Evolutionary conservation across 345 rosid species (phyloP).

Genomic region (Eutrema yunnanense): DNA sequence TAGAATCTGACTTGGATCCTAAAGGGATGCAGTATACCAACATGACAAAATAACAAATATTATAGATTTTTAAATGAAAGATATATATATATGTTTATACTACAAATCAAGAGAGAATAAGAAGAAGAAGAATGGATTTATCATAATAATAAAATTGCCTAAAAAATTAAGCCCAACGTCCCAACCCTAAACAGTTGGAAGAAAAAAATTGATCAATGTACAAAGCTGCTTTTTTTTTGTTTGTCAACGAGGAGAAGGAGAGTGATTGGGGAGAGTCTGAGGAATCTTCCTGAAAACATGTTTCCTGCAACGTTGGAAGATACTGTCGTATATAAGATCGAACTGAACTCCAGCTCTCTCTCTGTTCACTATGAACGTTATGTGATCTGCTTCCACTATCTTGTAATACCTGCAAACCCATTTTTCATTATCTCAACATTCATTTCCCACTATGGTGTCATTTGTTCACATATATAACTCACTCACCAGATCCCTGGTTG

Average conservation of each 20-base stretch:
- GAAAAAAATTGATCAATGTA: slow-evolving; percentile 3
- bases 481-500: slow-evolving; percentile 93
- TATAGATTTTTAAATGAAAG: background rate
- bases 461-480: background rate
- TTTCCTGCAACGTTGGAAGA: slow-evolving; percentile 91
- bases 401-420: slow-evolving; percentile 76
- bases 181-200: background rate
- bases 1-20: background rate
- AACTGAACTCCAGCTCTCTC: slow-evolving; percentile 96
- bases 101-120: background rate
- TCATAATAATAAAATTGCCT: slow-evolving; percentile 6
- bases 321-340: slow-evolving; percentile 86
- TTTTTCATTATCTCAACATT: background rate
- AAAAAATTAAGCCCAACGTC: slow-evolving; percentile 3
- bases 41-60: background rate
- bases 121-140: slow-evolving; percentile 4
- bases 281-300: slow-evolving; percentile 64
- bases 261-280: slow-evolving; percentile 51
- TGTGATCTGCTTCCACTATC: slow-evolving; percentile 92
- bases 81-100: background rate
- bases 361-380: slow-evolving; percentile 71
- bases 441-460: background rate
- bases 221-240: background rate
- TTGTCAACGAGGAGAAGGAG: slow-evolving; percentile 1
- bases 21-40: background rate